These are phyloP conservation scores for Saccharomycopsis fermentans DNA, from an alignment of 805 yeast species.

Conservation along the genomic window DNA sequence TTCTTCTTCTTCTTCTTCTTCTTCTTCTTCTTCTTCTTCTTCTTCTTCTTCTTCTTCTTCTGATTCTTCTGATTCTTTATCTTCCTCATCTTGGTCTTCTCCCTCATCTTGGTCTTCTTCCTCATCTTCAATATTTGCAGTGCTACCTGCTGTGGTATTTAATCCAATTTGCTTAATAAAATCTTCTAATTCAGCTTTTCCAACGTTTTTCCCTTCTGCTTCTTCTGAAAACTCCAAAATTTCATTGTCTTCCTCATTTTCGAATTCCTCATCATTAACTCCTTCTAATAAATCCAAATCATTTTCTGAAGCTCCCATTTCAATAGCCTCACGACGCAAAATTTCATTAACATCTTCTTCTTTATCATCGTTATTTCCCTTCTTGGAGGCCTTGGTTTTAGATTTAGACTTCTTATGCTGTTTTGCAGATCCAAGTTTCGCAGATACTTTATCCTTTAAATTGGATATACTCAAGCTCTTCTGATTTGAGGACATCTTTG, in stretches of 20 bases:
- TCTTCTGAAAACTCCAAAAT: slow-evolving; percentile 28
- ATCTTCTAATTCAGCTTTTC: slow-evolving; percentile 40
- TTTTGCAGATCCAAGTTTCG: slow-evolving; percentile 31
- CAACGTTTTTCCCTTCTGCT: slow-evolving; percentile 26
- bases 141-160: slow-evolving; percentile 33
- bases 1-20: slow-evolving; percentile 17
- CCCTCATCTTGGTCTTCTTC: slow-evolving; percentile 30
- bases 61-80: slow-evolving; percentile 25
- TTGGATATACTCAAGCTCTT: slow-evolving; percentile 37
- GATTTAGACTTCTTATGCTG: slow-evolving; percentile 18
- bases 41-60: slow-evolving; percentile 23
- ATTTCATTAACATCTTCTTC: slow-evolving; percentile 20
- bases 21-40: slow-evolving; percentile 21
- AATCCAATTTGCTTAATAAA: slow-evolving; percentile 66
- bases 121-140: slow-evolving; percentile 29
- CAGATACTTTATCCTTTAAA: slow-evolving; percentile 53
- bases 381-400: slow-evolving; percentile 19
- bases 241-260: slow-evolving; percentile 32
- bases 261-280: slow-evolving; percentile 42
- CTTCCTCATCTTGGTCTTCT: slow-evolving; percentile 29
- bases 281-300: slow-evolving; percentile 59
- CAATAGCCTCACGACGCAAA: slow-evolving; percentile 63
- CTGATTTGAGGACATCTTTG: background rate
- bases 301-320: slow-evolving; percentile 79
- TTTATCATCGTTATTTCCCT: slow-evolving; percentile 19